Evolutionary conservation across 495 filamentous ascomycete genomes (phyloP).

Genomic region (Pseudomonodictys pantanalensis): DNA sequence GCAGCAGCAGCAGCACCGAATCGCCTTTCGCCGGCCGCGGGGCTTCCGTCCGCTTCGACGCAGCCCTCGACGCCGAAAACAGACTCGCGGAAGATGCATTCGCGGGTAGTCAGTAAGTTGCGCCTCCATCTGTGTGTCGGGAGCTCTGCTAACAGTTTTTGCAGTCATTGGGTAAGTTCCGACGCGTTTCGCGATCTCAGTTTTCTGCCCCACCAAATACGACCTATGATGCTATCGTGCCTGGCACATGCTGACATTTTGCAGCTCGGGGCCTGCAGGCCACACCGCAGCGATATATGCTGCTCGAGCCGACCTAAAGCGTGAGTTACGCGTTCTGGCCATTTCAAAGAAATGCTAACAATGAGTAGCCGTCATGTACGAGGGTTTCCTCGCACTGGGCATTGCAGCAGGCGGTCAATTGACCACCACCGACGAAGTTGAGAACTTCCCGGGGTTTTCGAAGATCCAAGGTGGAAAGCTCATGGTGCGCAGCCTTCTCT

Average conservation of each 20-base stretch:
- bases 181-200: constrained; percentile 10
- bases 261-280: constrained; percentile 92
- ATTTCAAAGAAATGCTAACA: constrained; percentile 7
- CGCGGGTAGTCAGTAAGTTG: constrained; percentile 42
- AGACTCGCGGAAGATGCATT: constrained; percentile 42
- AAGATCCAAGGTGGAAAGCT: constrained; percentile 78
- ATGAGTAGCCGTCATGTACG: constrained; percentile 74
- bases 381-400: constrained; percentile 96
- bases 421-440: constrained; percentile 95
- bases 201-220: constrained; percentile 1
- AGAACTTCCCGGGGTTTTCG: constrained; percentile 96
- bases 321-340: constrained; percentile 35
- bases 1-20: constrained; percentile 59
- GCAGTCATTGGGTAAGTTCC: constrained; percentile 39
- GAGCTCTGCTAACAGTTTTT: constrained; percentile 18
- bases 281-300: constrained; percentile 97
- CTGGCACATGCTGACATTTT: constrained; percentile 22
- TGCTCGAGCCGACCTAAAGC: constrained; percentile 85
- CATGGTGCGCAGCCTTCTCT: constrained; percentile 58
- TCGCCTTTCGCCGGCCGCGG: constrained; percentile 41
- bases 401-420: constrained; percentile 94
- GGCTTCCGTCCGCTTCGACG: constrained; percentile 41
- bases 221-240: not conserved
- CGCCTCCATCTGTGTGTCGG: not conserved
- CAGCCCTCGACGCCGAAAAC: constrained; percentile 33